Base-by-base conservation (phyloP, 1,139 yeast species). In the Candida freyschussii region DNA sequence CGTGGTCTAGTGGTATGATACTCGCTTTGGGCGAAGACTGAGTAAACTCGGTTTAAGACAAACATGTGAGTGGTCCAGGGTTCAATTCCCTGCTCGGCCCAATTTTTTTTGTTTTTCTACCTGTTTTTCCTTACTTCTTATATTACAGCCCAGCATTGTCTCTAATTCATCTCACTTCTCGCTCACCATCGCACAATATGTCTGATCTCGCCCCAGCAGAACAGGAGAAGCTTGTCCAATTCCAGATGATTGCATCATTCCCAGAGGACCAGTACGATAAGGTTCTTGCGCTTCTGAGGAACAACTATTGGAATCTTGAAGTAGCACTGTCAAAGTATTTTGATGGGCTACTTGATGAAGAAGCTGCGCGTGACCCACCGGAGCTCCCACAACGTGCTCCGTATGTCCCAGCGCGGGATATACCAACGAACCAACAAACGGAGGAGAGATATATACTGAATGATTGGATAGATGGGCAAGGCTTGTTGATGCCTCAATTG, bases 291-390 rank as follows among this genome's bases (percentile, higher is more conserved):
- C 43, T 60, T 18, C 39, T 63, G 18, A 40, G 51, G 35, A 57
- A 59, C 32, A 59, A 60, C 40, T 55, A 60, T 20, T 63, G 68
- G 68, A 53, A 59, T 30, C 30, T 63, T 17, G 67, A 62, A 33
- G 46, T 57, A 11, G 59, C 65, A 3, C 25, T 63, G 22, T 55
- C 65, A n/a, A 53, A 60, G 23, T 63, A 55, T 37, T 62, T 59
- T 38, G 68, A 63, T 37, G 63, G 60, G 7, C 50, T 54, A 12
- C 50, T 59, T 16, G 41, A 42, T 10, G 39, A 42, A 9, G 45
- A 50, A 14, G 52, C 52, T 6, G 39, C 45, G 4, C 45, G 53
- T 11, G 47, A 33, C 6, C 37, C 25, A 11, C n/a, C 18, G 11
- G 9, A 29, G 6, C 27, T 24, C 13, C 20, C 44, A 16, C 34